Evolutionary conservation across 2,329 filamentous ascomycete species (phyloP).

Genomic region (Nemania diffusa): DNA sequence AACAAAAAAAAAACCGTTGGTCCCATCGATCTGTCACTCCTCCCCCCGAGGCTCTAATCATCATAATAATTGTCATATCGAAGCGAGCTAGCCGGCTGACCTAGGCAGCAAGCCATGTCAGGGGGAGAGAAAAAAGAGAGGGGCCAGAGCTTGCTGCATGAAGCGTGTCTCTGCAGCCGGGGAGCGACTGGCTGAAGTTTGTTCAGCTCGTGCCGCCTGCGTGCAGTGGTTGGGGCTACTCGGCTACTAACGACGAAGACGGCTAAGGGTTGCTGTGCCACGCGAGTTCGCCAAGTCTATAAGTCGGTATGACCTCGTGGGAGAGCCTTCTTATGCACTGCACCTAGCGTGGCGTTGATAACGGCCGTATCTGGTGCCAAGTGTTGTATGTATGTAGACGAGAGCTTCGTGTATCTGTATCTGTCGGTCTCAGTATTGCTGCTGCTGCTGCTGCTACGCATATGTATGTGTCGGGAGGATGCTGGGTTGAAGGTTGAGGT

Average conservation of each 20-base stretch:
- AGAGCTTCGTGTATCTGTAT: constrained; percentile 24
- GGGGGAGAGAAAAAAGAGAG: constrained; percentile 18
- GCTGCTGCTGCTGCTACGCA: too few relatives aligned
- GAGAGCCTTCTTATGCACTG: constrained; percentile 19
- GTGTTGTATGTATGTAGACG: constrained; percentile 21
- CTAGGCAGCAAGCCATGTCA: constrained; percentile 20
- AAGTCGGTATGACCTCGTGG: constrained; percentile 26
- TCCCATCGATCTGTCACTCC: constrained; percentile 26
- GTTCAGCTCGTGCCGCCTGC: constrained; percentile 33
- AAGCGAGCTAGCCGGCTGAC: constrained; percentile 21
- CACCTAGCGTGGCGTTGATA: constrained; percentile 18
- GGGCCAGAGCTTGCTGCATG: constrained; percentile 28
- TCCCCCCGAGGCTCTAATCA: constrained; percentile 25
- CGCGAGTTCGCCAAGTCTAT: constrained; percentile 29
- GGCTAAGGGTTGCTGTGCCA: constrained; percentile 27
- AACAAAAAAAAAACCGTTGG: neutral
- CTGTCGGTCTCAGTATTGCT: constrained; percentile 9
- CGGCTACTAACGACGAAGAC: constrained; percentile 26
- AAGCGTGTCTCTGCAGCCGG: constrained; percentile 27
- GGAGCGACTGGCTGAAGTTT: constrained; percentile 27
- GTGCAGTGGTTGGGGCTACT: constrained; percentile 37
- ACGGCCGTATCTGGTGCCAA: constrained; percentile 37
- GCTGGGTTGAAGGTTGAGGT: constrained; percentile 20
- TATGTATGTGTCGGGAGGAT: constrained; percentile 15
- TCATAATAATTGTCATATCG: constrained; percentile 29